Evolutionary conservation across 2,329 filamentous ascomycete genomes (phyloP), one percentile per base, ranked within the genome.

Genomic region (Alternaria ventricosa): DNA sequence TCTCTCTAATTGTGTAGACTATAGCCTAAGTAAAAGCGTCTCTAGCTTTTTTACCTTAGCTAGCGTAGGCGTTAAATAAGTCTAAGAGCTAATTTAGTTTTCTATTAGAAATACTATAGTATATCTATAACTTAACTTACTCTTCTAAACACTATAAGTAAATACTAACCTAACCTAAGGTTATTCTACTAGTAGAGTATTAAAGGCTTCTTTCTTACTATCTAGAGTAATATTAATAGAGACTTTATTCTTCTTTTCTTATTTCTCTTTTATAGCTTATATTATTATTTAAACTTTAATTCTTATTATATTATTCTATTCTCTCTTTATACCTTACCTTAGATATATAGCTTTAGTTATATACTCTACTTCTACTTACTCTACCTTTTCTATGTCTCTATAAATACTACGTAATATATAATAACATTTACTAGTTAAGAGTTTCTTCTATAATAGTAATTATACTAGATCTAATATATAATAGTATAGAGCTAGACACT

Each of bases 11-110:
- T 43, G 18, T 60, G 30, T 30, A 18, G 56, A 36, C 65, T 57
- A 45, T 44, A 30, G 66, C 58, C 53, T 43, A 55, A 60, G 65
- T 47, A 12, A 33, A 61, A 51, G 9, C 27, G 22, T 61, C 46
- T 68, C 25, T 43, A 43, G 66, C 25, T 68, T 70, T 59, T 64
- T 64, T 61, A 63, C 25, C 28, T 67, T 56, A 43, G 66, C 57
- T 69, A 70, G 66, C 55, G 57, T 66, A 62, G 22, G 54, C 15
- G 51, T 58, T 46, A 50, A 54, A 36, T 11, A 49, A 55, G 55
- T 60, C 30, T 13, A 27, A 64, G 45, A 47, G 55, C 59, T 30
- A 56, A 57, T 61, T 41, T 18, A 41, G n/a, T 55, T 46, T 41
- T 61, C 30, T 23, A 18, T 61, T 23, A 61, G 30, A 25, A 23